Evolutionary conservation across 2,329 filamentous ascomycete genomes (phyloP), one percentile per base, ranked within the genome.

Genomic region (Bipolaris zeicola): DNA sequence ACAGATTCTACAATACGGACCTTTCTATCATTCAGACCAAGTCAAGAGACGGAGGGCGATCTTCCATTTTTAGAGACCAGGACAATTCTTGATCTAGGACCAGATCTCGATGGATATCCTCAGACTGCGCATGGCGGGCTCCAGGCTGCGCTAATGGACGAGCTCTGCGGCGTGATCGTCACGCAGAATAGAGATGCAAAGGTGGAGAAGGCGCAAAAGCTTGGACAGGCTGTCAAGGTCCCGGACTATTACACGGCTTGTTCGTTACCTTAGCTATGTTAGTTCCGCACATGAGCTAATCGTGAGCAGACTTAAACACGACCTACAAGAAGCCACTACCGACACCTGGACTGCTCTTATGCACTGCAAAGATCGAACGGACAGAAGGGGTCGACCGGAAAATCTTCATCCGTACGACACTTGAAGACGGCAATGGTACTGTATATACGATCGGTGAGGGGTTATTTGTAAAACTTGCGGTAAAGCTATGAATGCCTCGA

Each of bases 41-140:
- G 48, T 5, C 38, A 64, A 43, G 63, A 65, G 28, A 51, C 58
- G 16, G 57, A 67, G 0, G 63, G 54, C 11, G 55, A 64, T 10
- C 54, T 65, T 41, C 47, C 52, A n/a, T 74, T 76, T 52, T 62
- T 60, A 22, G 74, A 79, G 62, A 66, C 79, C n/a, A 65, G 60
- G 31, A 74, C 72, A 1, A 66, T 82, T 6, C 63, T 79, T 47
- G 72, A 76, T n/a, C 26, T 88, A 1, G 85, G 83, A 1, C 64
- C 76, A 10, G 81, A 80, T 16, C 62, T 88, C 52, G 83, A 85
- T 60, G 86, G 86, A 2, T 82, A 82, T 62, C 73, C 81, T 1
- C 70, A 77, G 3, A 76, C 84, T 6, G 74, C 79, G 8, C 86
- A 89, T 67, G 85, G 86, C 18, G 86, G 86, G 1, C 79, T 88